Conservation (phyloP, 306 rosid genomes). For the Quercus agrifolia region DNA sequence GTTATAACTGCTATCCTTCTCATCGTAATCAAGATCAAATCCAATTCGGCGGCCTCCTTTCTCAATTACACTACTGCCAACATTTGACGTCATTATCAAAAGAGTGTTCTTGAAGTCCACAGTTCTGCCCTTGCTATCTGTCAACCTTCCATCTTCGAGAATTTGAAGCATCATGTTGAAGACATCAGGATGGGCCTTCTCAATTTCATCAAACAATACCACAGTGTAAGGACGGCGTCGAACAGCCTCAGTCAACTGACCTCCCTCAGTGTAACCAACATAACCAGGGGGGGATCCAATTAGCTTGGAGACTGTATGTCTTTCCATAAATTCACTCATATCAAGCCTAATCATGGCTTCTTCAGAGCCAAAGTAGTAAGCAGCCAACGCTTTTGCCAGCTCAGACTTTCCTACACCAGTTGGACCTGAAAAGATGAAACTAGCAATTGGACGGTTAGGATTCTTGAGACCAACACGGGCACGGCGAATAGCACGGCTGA, state of each 20-base stretch:
- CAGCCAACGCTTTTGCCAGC: constrained; percentile 84
- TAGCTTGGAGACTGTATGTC: constrained; percentile 92
- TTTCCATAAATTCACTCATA: constrained; percentile 98
- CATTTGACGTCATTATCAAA: constrained; percentile 92
- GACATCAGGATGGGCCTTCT: constrained; percentile 96
- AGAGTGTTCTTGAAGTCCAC: constrained; percentile 97
- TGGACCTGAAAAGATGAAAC: constrained; percentile 97
- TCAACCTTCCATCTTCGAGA: constrained; percentile 90
- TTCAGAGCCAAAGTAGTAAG: constrained; percentile 93
- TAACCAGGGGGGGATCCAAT: constrained; percentile 98
- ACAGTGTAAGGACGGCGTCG: constrained; percentile 95
- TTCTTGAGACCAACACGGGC: constrained; percentile 96
- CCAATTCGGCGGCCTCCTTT: constrained; percentile 90
- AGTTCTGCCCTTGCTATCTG: constrained; percentile 94
- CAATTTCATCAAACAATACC: constrained; percentile 91
- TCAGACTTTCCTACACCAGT: constrained; percentile 99
- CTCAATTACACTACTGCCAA: constrained; percentile 96
- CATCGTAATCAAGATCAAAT: constrained; percentile 85
- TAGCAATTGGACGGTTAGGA: constrained; percentile 94
- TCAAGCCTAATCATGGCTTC: constrained; percentile 98
- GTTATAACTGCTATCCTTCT: constrained; percentile 88
- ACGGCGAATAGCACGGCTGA: constrained; percentile 88
- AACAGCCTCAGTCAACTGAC: constrained; percentile 96
- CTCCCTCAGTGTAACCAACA: constrained; percentile 96
- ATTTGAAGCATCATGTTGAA: constrained; percentile 99